A percentile compares a stretch with the other conserved stretches of the same genome.
Conservation (phyloP, 768 basidiomycete genomes). For the Kwoniella europaea region DNA sequence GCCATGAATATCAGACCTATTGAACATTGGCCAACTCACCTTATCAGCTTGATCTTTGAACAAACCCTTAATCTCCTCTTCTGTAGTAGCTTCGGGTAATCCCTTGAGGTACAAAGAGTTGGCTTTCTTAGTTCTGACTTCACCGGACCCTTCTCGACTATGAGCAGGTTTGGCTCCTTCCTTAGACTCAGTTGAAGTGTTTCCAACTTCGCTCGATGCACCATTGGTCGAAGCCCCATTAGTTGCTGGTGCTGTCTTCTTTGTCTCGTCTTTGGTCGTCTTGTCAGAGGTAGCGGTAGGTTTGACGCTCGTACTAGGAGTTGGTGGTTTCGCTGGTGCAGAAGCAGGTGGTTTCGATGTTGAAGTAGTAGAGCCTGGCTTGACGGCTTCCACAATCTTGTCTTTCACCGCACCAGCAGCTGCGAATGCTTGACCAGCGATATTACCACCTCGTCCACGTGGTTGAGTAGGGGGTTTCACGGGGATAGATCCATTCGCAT, state of each 20-base stretch:
- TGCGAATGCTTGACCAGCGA: not conserved
- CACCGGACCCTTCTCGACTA: constrained; percentile 16
- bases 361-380: not conserved
- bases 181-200: constrained; percentile 60
- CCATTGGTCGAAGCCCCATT: constrained; percentile 60
- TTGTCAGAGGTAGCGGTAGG: constrained; percentile 14
- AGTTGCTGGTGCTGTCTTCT: constrained; percentile 15
- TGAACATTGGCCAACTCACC: constrained; percentile 27
- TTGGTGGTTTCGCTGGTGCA: constrained; percentile 4
- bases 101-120: constrained; percentile 52
- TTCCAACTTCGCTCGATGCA: constrained; percentile 44
- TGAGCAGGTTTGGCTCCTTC: constrained; percentile 20
- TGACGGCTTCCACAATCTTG: constrained; percentile 13
- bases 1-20: constrained; percentile 39
- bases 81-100: constrained; percentile 36
- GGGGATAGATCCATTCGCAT: constrained; percentile 4
- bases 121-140: constrained; percentile 27
- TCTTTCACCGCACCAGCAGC: constrained; percentile 8
- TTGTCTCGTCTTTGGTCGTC: constrained; percentile 15
- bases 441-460: constrained; percentile 12
- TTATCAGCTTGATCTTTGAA: constrained; percentile 33
- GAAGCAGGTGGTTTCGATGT: constrained; percentile 3
- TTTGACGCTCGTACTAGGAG: constrained; percentile 15
- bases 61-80: constrained; percentile 45
- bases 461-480: constrained; percentile 25